Evolutionary conservation across 768 basidiomycete species (phyloP).

Genomic region (Ramaria sp.): DNA sequence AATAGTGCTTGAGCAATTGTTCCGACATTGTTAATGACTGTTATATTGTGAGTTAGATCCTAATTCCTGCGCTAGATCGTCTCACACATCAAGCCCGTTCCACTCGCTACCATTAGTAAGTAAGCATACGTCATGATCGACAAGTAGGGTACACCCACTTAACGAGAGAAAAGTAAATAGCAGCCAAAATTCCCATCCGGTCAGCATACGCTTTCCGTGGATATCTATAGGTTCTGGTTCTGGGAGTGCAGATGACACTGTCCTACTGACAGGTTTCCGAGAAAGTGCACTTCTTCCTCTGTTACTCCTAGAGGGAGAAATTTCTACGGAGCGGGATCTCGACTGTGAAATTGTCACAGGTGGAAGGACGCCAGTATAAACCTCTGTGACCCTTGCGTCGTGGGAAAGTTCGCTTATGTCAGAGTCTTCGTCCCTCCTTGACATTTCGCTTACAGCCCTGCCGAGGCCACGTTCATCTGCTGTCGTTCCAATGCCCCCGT

Average conservation of each 20-base stretch:
- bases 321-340: too few species aligned
- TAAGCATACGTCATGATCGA: not conserved
- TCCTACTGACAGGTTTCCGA: too few species aligned
- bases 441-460: too few species aligned
- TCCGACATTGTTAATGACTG: constrained; percentile 84
- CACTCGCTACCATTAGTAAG: constrained; percentile 36
- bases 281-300: too few species aligned
- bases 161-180: constrained; percentile 43
- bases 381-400: too few species aligned
- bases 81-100: constrained; percentile 66
- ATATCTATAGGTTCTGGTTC: constrained; percentile 28
- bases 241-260: not conserved
- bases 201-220: constrained; percentile 41
- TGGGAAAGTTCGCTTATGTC: too few species aligned
- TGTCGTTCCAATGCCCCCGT: too few species aligned
- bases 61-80: not conserved
- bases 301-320: too few species aligned
- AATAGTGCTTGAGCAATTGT: constrained; percentile 62
- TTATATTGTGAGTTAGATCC: constrained; percentile 26
- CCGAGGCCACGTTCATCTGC: too few species aligned
- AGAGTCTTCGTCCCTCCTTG: too few species aligned
- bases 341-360: too few species aligned
- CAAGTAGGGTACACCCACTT: constrained; percentile 28
- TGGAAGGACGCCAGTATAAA: too few species aligned
- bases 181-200: constrained; percentile 51